Conservation (phyloP, 352 stramenopile genomes). For the Phytophthora pini region DNA sequence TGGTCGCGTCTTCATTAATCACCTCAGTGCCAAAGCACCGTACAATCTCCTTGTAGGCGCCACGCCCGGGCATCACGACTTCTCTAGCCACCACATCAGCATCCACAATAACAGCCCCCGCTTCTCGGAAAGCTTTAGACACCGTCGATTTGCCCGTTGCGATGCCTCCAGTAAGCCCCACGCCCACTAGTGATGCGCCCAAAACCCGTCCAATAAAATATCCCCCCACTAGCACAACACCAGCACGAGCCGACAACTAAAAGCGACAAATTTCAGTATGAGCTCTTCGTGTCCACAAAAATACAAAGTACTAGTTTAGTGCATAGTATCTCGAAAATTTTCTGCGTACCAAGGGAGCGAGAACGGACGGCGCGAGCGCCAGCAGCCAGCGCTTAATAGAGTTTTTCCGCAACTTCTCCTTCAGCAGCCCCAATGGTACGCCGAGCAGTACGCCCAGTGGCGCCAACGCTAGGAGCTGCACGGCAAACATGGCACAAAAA, state of each 20-base stretch:
- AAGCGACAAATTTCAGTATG: constrained; percentile 1
- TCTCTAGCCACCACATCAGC: constrained; percentile 81
- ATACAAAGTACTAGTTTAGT: constrained; percentile 16
- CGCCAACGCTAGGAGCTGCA: constrained; percentile 41
- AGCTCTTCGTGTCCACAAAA: background rate
- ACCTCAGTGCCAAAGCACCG: constrained; percentile 70
- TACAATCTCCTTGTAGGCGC: constrained; percentile 83
- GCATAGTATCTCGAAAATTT: background rate
- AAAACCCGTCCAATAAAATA: constrained; percentile 53
- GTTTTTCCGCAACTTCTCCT: constrained; percentile 52
- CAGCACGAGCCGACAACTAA: constrained; percentile 50
- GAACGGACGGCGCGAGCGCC: constrained; percentile 40
- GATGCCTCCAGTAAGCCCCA: constrained; percentile 87
- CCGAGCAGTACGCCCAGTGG: constrained; percentile 53
- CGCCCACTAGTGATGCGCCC: constrained; percentile 66
- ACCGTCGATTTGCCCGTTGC: constrained; percentile 88
- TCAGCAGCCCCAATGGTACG: constrained; percentile 53
- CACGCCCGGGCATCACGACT: constrained; percentile 76
- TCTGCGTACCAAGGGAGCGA: constrained; percentile 52
- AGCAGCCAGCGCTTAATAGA: constrained; percentile 58
- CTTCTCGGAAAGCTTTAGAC: constrained; percentile 59
- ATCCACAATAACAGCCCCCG: constrained; percentile 81
- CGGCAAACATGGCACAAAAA: constrained; percentile 18
- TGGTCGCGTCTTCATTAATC: constrained; percentile 71
- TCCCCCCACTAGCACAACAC: constrained; percentile 25